These are phyloP conservation scores for Fragaria iinumae DNA, from an alignment of 306 rosid species.

Conservation along the genomic window DNA sequence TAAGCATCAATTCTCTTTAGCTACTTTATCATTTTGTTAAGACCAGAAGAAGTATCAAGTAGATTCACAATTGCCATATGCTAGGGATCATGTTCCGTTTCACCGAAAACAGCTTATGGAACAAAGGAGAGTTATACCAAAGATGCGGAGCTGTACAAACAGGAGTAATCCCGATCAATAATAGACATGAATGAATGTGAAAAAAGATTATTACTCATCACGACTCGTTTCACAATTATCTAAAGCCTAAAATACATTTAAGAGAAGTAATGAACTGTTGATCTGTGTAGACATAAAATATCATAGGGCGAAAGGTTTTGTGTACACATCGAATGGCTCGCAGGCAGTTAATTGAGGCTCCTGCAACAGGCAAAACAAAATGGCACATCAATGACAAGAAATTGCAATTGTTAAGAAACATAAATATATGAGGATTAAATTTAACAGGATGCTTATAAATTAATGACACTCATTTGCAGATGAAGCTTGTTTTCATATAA, in stretches of 20 bases:
- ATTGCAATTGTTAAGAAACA: neutral
- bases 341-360: slow-evolving; percentile 88
- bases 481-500: neutral
- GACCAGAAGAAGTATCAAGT: neutral
- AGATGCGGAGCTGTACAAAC: neutral
- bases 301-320: slow-evolving; percentile 73
- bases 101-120: neutral
- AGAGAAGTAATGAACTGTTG: neutral
- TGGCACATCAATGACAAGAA: slow-evolving; percentile 5
- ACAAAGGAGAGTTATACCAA: neutral
- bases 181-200: neutral
- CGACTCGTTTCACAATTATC: neutral
- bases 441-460: neutral
- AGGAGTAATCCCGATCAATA: neutral
- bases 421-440: neutral
- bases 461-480: neutral
- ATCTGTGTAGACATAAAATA: neutral
- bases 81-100: neutral
- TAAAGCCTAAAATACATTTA: neutral
- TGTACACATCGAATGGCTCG: slow-evolving; percentile 73
- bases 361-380: slow-evolving; percentile 46
- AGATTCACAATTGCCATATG: neutral
- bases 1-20: neutral
- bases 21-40: neutral
- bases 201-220: neutral